A percentile compares a stretch with the other conserved stretches of the same genome.
phyloP scores from a whole-genome alignment of 495 filamentous ascomycete species.

The Chaetomidium leptoderma region DNA sequence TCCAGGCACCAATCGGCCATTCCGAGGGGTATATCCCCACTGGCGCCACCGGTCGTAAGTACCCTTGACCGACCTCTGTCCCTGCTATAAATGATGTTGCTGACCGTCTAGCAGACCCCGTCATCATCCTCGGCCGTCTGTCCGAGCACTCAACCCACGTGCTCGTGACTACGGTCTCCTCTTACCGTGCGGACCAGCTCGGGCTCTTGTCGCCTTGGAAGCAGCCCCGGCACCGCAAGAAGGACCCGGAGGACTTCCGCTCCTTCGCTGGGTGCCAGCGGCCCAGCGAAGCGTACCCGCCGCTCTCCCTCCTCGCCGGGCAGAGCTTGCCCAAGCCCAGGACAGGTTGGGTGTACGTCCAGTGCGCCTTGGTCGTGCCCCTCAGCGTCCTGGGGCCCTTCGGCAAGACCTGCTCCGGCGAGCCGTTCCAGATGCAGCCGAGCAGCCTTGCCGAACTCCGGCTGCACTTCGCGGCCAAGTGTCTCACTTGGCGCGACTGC shows the following conservation, averaged over 20 bases:
- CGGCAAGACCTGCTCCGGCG: conserved; percentile 6
- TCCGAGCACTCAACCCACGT: conserved; percentile 17
- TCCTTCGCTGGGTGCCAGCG: conserved; percentile 27
- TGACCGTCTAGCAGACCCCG: conserved; percentile 21
- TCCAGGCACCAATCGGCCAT: too few species aligned
- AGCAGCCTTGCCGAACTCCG: conserved; percentile 10
- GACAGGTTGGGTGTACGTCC: conserved; percentile 34
- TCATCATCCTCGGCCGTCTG: conserved; percentile 28
- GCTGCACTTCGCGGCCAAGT: background rate
- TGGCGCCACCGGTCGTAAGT: too few species aligned
- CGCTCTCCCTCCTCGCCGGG: conserved; percentile 20
- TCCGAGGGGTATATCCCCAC: too few species aligned
- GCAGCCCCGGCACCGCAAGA: conserved; percentile 12
- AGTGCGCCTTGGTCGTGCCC: conserved; percentile 24
- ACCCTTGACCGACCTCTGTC: background rate
- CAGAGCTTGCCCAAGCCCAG: conserved; percentile 24
- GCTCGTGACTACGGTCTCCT: conserved; percentile 31
- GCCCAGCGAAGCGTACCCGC: background rate
- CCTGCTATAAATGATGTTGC: background rate
- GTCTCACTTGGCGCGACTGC: background rate
- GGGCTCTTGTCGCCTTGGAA: conserved; percentile 29
- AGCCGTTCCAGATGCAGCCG: background rate
- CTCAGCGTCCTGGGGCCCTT: conserved; percentile 20
- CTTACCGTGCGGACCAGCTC: conserved; percentile 18
- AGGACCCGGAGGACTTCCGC: conserved; percentile 21